Conservation (phyloP, 345 rosid genomes). For the Anacardium occidentale region DNA sequence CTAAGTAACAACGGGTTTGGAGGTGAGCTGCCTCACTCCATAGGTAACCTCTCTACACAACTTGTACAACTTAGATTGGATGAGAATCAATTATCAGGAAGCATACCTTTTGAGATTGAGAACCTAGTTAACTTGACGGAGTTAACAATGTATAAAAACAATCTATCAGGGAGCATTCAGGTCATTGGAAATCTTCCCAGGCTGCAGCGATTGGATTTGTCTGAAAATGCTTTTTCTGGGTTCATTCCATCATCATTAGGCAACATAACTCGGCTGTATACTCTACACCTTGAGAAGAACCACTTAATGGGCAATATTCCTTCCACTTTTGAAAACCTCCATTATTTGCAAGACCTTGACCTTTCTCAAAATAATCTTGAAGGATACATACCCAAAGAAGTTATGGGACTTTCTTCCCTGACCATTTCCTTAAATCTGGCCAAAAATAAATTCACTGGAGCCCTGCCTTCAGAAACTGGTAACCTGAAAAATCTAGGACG, state of each 20-base stretch:
- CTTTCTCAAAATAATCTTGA: slow-evolving; percentile 12
- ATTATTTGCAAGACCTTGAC: slow-evolving; percentile 22
- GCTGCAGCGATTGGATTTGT: slow-evolving; percentile 23
- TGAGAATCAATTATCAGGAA: slow-evolving; percentile 25
- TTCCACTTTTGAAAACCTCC: slow-evolving; percentile 24
- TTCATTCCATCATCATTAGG: slow-evolving; percentile 38
- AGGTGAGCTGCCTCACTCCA: slow-evolving; percentile 24
- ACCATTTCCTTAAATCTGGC: slow-evolving; percentile 18
- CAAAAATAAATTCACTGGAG: slow-evolving; percentile 13
- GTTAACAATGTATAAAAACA: slow-evolving; percentile 18
- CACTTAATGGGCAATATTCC: slow-evolving; percentile 37
- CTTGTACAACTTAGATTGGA: slow-evolving; percentile 21
- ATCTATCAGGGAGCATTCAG: slow-evolving; percentile 17
- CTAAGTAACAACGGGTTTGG: slow-evolving; percentile 17
- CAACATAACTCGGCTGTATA: slow-evolving; percentile 31
- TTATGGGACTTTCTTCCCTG: slow-evolving; percentile 25
- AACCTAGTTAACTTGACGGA: slow-evolving; percentile 20
- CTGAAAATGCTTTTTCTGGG: slow-evolving; percentile 32
- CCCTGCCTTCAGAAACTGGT: slow-evolving; percentile 24
- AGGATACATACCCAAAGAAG: slow-evolving; percentile 24
- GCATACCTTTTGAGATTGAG: slow-evolving; percentile 10
- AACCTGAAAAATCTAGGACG: slow-evolving; percentile 14
- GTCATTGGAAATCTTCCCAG: slow-evolving; percentile 18
- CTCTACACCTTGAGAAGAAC: slow-evolving; percentile 25
- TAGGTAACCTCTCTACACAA: slow-evolving; percentile 25